Evolutionary conservation across 805 yeast species (phyloP), one percentile per base, ranked within the genome.

Genomic region (Lipomyces orientalis): DNA sequence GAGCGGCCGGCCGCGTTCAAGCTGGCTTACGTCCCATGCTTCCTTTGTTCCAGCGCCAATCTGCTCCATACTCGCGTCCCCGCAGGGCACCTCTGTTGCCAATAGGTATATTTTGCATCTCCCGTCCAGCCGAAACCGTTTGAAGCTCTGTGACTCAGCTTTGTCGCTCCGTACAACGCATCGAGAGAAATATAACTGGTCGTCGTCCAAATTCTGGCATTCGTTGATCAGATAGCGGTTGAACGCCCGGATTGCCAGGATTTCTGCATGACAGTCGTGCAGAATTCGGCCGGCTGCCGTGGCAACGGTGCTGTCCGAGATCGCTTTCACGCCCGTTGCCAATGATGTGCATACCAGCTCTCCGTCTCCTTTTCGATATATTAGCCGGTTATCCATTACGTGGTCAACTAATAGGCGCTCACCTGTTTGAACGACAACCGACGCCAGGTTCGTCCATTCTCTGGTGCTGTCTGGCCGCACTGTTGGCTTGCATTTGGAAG

Each of bases 221-320:
- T 88, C 88, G 16, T 85, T 79, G 29, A 91, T 64, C 25, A 91
- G 70, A 62, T 80, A 83, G 71, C 84, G 77, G 73, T 93, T 93
- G 75, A 94, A 87, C 0, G 87, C 85, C 34, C 98, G 79, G 0
- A 93, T 65, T 0, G 90, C 85, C 16, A 95, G 78, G 1, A 93
- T 84, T 75, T 94, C 99, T 0, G 98, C 98, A 79, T 94, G 99
- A 76, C 88, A 81, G 77, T 94, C 98, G 74, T 94, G 98, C 0
- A 94, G 80, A 8, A 92, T 76, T 19, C 76, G 75, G 0, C 98
- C 98, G 0, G 80, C 65, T 1, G 85, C 79, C 60, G 79, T 79
- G 2, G 75, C 68, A 0, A 89, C 76, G 1, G 71, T 74, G 0
- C 71, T 75, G 72, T 88, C 86, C 0, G 98, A 93, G 22, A 85